phyloP scores from a whole-genome alignment of 345 rosid genomes.

The Tarenaya hassleriana region DNA sequence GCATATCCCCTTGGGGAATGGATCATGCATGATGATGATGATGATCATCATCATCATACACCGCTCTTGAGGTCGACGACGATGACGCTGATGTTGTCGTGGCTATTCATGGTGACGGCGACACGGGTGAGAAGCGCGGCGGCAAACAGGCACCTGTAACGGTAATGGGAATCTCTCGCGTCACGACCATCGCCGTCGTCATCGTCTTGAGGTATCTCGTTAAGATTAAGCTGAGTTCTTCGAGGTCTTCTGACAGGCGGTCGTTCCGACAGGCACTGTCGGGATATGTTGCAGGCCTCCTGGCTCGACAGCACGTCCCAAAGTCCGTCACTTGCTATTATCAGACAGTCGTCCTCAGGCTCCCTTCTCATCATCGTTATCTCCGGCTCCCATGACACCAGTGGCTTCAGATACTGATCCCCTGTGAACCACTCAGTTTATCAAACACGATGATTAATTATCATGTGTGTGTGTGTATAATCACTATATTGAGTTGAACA shows the following conservation, averaged over 20 bases:
- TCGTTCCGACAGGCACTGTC: conserved; percentile 31
- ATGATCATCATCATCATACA: neutral
- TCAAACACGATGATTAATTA: conserved; percentile 8
- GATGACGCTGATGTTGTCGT: conserved; percentile 30
- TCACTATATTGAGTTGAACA: too few species aligned
- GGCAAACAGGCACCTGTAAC: too few species aligned
- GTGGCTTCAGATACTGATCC: conserved; percentile 48
- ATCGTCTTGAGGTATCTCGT: too few species aligned
- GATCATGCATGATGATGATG: too few species aligned
- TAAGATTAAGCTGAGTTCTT: too few species aligned
- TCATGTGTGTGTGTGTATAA: too few species aligned
- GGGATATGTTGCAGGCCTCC: conserved; percentile 44
- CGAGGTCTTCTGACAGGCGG: too few species aligned
- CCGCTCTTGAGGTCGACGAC: conserved; percentile 29
- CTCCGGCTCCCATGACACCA: conserved; percentile 47
- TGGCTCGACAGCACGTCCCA: conserved; percentile 54
- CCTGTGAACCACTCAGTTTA: too few species aligned
- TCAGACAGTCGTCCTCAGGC: conserved; percentile 44
- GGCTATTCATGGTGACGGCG: conserved; percentile 10
- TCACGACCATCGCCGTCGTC: too few species aligned
- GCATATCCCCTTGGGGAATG: too few species aligned
- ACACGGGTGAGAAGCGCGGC: too few species aligned
- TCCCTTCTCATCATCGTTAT: conserved; percentile 38
- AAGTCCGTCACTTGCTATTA: conserved; percentile 54
- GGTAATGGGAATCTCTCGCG: too few species aligned